Base-by-base conservation (phyloP, 2,329 filamentous ascomycete genomes). In the Claviceps sp. region DNA sequence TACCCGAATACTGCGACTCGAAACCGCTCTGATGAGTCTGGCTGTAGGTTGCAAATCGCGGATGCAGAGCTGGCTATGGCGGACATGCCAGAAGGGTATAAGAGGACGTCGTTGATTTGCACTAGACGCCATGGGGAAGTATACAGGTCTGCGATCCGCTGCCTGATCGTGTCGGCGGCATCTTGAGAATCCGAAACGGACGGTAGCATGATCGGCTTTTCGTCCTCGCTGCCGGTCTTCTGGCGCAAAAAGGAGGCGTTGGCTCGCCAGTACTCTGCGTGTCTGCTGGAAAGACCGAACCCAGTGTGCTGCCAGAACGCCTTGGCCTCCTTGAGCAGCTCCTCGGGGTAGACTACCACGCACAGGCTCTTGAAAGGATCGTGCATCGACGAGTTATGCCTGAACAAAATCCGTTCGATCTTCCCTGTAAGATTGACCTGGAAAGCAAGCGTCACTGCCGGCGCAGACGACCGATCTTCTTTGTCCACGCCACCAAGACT, bases 41-140 rank as follows among this genome's bases (percentile, higher is more conserved):
- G 14, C 4, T 41, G 48, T 1, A 59, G 30, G 6, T 43, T 11
- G 0, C 9, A 46, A 26, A 63, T 13, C 3, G 55, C 54, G 2
- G 52, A 44, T 3, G 59, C 60, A 47, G 57, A 57, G 18, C 60
- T 59, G 5, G 56, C 57, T 14, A 80, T 72, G n/a, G 70, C 67
- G 2, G 72, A 69, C 76, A 79, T 80, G 20, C 76, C 76, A 2
- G 70, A 72, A 13, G 68, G 67, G 55, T 72, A 77, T 4, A 79
- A 63, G 47, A 68, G 76, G 0, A 79, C 67, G 55, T 77, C 72
- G 2, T 60, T 54, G 5, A 16, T n/a, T 6, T 18, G 18, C 4
- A 59, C n/a, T 11, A 13, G 34, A 37, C 41, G 50, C 7, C 38
- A 40, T 11, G 53, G 57, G 1, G 60, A 58, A 0, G 59, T 59